Conservation (phyloP, 2,329 filamentous ascomycete species). For the Neonectria magnoliae region DNA sequence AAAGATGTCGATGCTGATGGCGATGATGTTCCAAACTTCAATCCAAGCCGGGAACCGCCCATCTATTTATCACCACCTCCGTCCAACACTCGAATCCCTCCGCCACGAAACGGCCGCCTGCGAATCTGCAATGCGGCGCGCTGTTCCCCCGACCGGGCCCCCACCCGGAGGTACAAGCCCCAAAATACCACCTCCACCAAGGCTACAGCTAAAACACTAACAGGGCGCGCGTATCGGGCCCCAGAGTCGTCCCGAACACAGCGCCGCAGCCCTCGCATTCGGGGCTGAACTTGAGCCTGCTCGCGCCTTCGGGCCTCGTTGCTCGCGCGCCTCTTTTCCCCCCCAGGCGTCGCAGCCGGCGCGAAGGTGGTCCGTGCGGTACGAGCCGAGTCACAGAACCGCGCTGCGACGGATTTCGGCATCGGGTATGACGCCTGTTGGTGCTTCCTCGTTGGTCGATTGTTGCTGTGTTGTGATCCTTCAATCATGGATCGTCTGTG, state of each 20-base stretch:
- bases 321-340: background rate
- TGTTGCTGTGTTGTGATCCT: background rate
- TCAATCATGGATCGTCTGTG: background rate
- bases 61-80: conserved; percentile 24
- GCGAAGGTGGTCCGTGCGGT: background rate
- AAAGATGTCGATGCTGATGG: background rate
- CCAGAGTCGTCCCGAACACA: background rate
- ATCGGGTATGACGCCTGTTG: background rate
- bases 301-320: conserved; percentile 8
- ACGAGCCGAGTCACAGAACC: background rate
- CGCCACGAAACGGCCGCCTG: conserved; percentile 19
- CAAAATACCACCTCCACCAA: background rate
- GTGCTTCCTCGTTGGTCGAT: background rate
- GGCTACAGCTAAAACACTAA: background rate
- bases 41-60: background rate
- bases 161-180: conserved; percentile 5
- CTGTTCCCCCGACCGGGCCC: conserved; percentile 5
- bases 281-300: background rate
- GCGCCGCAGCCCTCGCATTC: background rate
- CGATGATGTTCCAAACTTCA: conserved; percentile 5
- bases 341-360: background rate
- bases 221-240: background rate
- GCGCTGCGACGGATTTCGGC: background rate
- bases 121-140: conserved; percentile 8
- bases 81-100: conserved; percentile 5